These are phyloP conservation scores for Chlorella sp. DNA, from an alignment of 139 green algal genomes.

Conservation along the genomic window DNA sequence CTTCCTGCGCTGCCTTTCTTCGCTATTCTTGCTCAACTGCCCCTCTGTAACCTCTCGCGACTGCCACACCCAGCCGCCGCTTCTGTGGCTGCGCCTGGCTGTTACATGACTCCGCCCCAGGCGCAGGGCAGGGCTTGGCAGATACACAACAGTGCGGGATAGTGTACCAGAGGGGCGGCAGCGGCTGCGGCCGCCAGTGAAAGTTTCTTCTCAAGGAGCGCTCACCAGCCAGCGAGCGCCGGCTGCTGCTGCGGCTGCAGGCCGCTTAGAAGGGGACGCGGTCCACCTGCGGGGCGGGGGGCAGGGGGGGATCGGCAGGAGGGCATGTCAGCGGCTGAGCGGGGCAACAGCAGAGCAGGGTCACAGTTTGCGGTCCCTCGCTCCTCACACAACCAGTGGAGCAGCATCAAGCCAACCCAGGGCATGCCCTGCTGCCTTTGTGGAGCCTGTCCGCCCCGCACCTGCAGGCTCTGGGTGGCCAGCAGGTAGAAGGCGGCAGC, in stretches of 20 bases:
- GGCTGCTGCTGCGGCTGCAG: neutral
- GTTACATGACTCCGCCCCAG: neutral
- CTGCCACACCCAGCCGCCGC: neutral
- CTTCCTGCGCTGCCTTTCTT: neutral
- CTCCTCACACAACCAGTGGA: no score
- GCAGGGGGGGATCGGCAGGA: no score
- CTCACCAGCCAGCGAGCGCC: no score
- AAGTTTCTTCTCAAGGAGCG: neutral
- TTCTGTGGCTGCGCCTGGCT: neutral
- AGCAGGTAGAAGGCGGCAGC: constrained; percentile 61
- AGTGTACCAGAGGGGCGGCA: constrained; percentile 3
- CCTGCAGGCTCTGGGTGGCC: constrained; percentile 48
- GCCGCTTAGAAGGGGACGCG: constrained; percentile 49
- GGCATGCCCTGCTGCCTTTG: no score
- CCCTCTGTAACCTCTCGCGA: neutral
- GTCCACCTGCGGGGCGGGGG: no score
- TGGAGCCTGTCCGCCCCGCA: no score
- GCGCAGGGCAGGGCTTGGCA: neutral
- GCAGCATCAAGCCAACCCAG: no score
- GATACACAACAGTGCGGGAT: neutral
- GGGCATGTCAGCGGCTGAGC: no score
- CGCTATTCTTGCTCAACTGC: neutral
- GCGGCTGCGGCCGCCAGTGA: neutral
- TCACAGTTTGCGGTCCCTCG: no score
- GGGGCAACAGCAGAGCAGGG: no score